Percentiles rank a stretch among this genome's conserved stretches.
These are phyloP conservation scores for Choiromyces venosus DNA, from an alignment of 495 filamentous ascomycete species.

Conservation along the genomic window DNA sequence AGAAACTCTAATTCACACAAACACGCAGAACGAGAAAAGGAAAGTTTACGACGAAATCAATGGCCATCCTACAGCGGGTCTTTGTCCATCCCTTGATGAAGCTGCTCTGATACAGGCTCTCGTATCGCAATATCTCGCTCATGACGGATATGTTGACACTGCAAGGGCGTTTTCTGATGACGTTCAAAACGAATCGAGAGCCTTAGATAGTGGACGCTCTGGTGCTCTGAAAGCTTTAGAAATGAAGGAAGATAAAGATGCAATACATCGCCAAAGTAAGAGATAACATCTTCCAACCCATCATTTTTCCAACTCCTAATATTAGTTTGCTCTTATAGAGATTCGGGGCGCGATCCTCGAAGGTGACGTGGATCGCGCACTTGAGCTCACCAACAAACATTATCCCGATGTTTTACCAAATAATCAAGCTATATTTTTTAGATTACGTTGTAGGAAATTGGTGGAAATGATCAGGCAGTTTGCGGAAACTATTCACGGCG, in stretches of 20 bases:
- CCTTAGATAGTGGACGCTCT: constrained; percentile 39
- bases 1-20: constrained; percentile 6
- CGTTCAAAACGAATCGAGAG: constrained; percentile 63
- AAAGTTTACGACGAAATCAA: constrained; percentile 53
- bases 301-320: constrained; percentile 13
- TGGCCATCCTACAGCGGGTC: constrained; percentile 42
- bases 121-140: constrained; percentile 56
- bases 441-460: constrained; percentile 83
- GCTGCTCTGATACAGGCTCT: constrained; percentile 70
- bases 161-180: constrained; percentile 83
- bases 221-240: constrained; percentile 53
- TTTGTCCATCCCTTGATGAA: constrained; percentile 67
- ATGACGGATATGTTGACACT: constrained; percentile 96
- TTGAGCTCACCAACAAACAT: constrained; percentile 69
- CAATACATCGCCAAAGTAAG: constrained; percentile 79
- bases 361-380: constrained; percentile 84
- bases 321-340: constrained; percentile 48
- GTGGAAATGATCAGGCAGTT: constrained; percentile 89
- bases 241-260: constrained; percentile 80
- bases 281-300: constrained; percentile 8
- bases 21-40: constrained; percentile 32
- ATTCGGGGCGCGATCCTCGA: constrained; percentile 86
- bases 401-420: constrained; percentile 76
- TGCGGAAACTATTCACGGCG: constrained; percentile 56
- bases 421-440: constrained; percentile 87